These are phyloP conservation scores for Neonectria magnoliae DNA, from an alignment of 2,329 filamentous ascomycete genomes.

Conservation along the genomic window DNA sequence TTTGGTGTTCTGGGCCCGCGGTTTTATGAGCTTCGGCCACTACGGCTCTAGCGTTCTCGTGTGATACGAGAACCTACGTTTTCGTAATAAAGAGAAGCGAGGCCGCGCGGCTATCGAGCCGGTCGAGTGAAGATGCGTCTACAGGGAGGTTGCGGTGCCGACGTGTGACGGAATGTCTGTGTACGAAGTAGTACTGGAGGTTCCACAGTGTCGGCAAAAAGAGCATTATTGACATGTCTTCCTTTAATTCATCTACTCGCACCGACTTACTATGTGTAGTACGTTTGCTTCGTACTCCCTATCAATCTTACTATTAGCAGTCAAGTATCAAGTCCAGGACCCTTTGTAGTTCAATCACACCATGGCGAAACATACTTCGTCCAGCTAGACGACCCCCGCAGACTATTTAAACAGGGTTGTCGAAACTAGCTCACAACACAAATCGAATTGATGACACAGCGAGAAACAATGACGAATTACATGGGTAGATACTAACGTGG, in stretches of 20 bases:
- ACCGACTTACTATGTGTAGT: background rate
- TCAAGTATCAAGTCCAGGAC: background rate
- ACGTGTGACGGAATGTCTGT: background rate
- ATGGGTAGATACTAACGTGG: no score
- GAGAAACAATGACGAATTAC: background rate
- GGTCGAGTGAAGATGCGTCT: background rate
- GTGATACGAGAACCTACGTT: slow-evolving; percentile 12
- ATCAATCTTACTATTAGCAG: background rate
- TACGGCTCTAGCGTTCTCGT: slow-evolving; percentile 4
- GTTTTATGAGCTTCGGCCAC: slow-evolving; percentile 1
- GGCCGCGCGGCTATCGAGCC: slow-evolving; percentile 10
- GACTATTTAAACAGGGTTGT: background rate
- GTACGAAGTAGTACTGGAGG: background rate
- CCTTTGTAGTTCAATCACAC: background rate
- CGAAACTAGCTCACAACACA: background rate
- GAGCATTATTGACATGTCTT: background rate
- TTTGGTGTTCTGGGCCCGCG: slow-evolving; percentile 13
- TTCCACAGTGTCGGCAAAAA: background rate
- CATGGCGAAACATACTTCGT: background rate
- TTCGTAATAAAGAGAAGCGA: background rate
- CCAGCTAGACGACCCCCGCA: background rate
- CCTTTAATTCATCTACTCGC: background rate
- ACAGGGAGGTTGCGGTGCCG: background rate
- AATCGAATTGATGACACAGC: background rate
- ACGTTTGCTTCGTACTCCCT: background rate